A percentile compares a stretch with the other conserved stretches of the same genome.
phyloP scores from a whole-genome alignment of 305 asterid genomes.

The Solanum chacoense region DNA sequence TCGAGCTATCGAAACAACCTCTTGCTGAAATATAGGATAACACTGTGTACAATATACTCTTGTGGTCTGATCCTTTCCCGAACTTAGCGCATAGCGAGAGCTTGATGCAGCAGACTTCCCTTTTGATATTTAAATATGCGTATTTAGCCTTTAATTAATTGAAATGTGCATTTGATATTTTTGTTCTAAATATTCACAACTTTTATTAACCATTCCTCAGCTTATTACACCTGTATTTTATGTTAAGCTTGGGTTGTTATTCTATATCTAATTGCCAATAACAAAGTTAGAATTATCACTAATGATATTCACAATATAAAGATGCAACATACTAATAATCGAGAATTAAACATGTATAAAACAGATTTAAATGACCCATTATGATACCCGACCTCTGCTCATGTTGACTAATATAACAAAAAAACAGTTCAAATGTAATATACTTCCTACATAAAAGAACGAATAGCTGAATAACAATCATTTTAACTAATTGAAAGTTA shows the following conservation, averaged over 20 bases:
- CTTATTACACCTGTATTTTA: background rate
- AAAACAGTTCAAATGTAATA: background rate
- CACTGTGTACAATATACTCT: background rate
- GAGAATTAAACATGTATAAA: background rate
- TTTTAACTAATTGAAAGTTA: background rate
- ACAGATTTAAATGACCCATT: accelerated
- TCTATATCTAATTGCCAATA: background rate
- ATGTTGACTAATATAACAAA: background rate
- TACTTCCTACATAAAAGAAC: background rate
- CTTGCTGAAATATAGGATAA: background rate
- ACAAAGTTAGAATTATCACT: background rate
- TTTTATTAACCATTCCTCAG: background rate
- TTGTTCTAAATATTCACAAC: background rate
- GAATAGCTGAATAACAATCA: background rate
- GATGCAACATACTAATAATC: background rate
- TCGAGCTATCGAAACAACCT: background rate
- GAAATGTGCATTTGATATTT: background rate
- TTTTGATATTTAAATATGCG: background rate
- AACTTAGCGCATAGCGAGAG: background rate
- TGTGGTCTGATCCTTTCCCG: background rate
- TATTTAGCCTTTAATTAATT: background rate
- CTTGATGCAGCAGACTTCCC: accelerated
- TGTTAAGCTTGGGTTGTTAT: background rate
- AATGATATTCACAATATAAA: background rate
- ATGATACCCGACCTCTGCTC: background rate